Percentiles rank a stretch among this genome's conserved stretches.
phyloP scores from a whole-genome alignment of 306 rosid species.

The Sindora glabra region DNA sequence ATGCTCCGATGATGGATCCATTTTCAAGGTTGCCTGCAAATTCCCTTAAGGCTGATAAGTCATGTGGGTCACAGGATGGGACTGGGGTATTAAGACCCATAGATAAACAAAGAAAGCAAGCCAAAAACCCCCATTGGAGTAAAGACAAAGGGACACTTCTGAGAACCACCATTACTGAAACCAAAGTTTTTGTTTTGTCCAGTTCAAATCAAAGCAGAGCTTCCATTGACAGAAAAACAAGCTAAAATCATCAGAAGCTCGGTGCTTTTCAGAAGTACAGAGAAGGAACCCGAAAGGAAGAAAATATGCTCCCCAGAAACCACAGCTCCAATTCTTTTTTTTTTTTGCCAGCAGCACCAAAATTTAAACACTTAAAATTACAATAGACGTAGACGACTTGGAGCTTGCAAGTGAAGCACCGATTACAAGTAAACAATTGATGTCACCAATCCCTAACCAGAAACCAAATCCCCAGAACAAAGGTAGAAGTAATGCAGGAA shows the following conservation, averaged over 20 bases:
- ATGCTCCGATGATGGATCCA: conserved; percentile 24
- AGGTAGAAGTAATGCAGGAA: conserved; percentile 8
- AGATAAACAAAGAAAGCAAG: conserved; percentile 29
- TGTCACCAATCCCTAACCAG: conserved; percentile 18
- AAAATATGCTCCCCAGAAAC: background rate
- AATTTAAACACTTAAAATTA: too few species aligned
- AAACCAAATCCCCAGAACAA: conserved; percentile 34
- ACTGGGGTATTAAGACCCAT: conserved; percentile 20
- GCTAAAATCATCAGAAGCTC: background rate
- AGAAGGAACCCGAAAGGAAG: conserved; percentile 18
- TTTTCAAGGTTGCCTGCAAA: conserved; percentile 40
- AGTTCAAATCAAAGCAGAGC: conserved; percentile 23
- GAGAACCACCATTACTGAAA: conserved; percentile 24
- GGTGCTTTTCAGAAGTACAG: conserved; percentile 15
- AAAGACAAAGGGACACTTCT: conserved; percentile 17
- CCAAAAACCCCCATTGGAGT: conserved; percentile 34
- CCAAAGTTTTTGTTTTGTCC: conserved; percentile 23
- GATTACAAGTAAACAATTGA: conserved; percentile 12
- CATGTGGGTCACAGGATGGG: conserved; percentile 33
- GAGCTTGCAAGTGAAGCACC: conserved; percentile 27
- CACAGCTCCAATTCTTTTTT: conserved; percentile 9
- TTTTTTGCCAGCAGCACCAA: too few species aligned
- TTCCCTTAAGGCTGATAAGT: conserved; percentile 39
- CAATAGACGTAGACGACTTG: conserved; percentile 6
- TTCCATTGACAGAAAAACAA: conserved; percentile 3